These are phyloP conservation scores for Styphnolobium japonicum DNA, from an alignment of 306 rosid genomes.

Conservation along the genomic window DNA sequence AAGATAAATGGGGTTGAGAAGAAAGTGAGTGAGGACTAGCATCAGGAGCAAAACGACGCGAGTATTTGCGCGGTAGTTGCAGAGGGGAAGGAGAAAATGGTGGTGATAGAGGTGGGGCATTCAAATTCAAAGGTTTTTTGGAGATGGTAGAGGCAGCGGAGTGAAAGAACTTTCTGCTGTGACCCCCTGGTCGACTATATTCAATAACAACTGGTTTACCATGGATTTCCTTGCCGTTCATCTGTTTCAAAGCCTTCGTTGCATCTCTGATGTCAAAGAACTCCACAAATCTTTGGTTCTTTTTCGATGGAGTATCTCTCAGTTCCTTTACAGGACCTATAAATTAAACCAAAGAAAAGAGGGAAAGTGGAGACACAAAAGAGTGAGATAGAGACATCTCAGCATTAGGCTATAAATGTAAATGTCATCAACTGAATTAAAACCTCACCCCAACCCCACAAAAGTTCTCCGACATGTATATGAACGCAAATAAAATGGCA, in stretches of 20 bases:
- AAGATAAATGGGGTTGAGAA: constrained; percentile 22
- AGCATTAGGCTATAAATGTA: too few relatives aligned
- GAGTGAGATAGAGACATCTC: constrained; percentile 29
- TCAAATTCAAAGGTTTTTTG: constrained; percentile 12
- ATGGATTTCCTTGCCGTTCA: constrained; percentile 69
- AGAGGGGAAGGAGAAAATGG: neutral
- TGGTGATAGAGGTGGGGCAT: neutral
- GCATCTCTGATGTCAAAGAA: constrained; percentile 82
- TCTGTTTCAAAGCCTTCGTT: constrained; percentile 54
- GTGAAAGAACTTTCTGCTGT: constrained; percentile 42
- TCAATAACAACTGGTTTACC: constrained; percentile 63
- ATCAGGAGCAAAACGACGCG: constrained; percentile 16
- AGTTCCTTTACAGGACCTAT: constrained; percentile 80
- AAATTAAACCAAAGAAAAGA: neutral
- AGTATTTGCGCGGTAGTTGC: neutral
- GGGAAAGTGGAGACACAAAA: neutral
- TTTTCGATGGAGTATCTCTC: constrained; percentile 72
- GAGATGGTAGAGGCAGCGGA: neutral
- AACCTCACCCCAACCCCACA: neutral
- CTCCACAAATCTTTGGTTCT: constrained; percentile 76
- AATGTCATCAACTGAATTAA: neutral
- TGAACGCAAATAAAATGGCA: neutral
- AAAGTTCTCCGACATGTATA: neutral
- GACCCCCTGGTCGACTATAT: constrained; percentile 73
- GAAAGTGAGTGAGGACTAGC: constrained; percentile 14